Conservation (phyloP, 2,329 filamentous ascomycete genomes). For the Coniella lustricola region DNA sequence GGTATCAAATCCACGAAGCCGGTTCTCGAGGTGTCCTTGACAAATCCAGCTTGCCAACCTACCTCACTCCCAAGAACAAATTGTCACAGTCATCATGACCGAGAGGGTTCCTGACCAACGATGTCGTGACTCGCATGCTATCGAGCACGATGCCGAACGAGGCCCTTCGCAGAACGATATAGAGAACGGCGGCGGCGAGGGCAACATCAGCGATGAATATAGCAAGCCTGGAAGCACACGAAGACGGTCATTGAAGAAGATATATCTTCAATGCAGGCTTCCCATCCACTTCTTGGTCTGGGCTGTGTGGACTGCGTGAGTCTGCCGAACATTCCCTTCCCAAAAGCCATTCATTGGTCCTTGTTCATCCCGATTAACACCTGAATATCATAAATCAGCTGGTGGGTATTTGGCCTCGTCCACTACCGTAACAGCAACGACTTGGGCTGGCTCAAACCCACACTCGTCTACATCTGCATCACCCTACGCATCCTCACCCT, state of each 20-base stretch:
- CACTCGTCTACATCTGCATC: constrained; percentile 71
- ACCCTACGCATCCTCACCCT: constrained; percentile 67
- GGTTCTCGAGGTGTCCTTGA: too few species aligned
- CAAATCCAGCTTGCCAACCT: too few species aligned
- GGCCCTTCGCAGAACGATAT: constrained; percentile 12
- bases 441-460: constrained; percentile 77
- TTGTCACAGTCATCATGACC: too few species aligned
- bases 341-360: constrained; percentile 5
- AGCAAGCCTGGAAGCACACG: constrained; percentile 31
- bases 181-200: constrained; percentile 22
- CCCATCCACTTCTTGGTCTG: constrained; percentile 38
- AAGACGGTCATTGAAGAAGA: constrained; percentile 25
- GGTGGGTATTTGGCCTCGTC: constrained; percentile 72
- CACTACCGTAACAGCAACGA: constrained; percentile 58
- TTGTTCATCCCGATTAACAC: constrained; percentile 32
- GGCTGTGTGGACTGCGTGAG: constrained; percentile 30
- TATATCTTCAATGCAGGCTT: constrained; percentile 38
- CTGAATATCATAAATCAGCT: constrained; percentile 30
- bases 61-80: too few species aligned
- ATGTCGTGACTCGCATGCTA: too few species aligned
- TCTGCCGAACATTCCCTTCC: constrained; percentile 9
- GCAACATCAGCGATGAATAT: background rate
- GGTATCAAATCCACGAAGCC: too few species aligned
- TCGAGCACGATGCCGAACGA: too few species aligned
- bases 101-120: too few species aligned